Evolutionary conservation across 768 basidiomycete species (phyloP).

Genomic region (Boletus reticulatus): DNA sequence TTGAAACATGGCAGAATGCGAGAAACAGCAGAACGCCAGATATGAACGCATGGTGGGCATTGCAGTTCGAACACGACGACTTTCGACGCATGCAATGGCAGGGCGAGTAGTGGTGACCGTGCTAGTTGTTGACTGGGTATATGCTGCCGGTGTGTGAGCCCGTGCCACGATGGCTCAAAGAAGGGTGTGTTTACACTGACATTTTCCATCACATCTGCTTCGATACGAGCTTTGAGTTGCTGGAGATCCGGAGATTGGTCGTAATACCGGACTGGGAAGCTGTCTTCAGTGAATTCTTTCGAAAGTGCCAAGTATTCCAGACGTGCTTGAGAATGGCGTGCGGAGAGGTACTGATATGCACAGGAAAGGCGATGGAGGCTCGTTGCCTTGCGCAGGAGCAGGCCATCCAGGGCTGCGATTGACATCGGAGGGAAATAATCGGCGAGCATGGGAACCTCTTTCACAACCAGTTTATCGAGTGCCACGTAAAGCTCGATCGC

Average conservation of each 20-base stretch:
- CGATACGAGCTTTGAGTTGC: neutral
- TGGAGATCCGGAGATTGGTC: neutral
- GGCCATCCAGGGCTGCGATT: neutral
- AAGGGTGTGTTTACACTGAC: no score
- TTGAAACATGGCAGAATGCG: neutral
- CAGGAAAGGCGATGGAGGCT: neutral
- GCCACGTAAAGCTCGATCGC: slow-evolving; percentile 10
- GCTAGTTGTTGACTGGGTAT: no score
- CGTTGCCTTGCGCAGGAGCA: neutral
- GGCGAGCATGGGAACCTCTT: neutral
- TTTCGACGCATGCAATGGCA: neutral
- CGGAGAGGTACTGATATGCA: neutral
- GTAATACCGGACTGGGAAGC: neutral
- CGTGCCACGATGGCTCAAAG: neutral
- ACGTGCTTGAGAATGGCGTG: neutral
- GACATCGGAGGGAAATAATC: neutral
- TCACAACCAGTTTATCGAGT: neutral
- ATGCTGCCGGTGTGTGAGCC: no score
- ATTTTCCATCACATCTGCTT: neutral
- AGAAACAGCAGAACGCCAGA: neutral
- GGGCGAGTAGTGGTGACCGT: neutral
- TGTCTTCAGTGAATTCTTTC: neutral
- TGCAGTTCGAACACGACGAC: neutral
- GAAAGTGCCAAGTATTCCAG: neutral
- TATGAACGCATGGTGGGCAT: neutral